phyloP scores from a whole-genome alignment of 306 rosid genomes.

The Notholithocarpus densiflorus region DNA sequence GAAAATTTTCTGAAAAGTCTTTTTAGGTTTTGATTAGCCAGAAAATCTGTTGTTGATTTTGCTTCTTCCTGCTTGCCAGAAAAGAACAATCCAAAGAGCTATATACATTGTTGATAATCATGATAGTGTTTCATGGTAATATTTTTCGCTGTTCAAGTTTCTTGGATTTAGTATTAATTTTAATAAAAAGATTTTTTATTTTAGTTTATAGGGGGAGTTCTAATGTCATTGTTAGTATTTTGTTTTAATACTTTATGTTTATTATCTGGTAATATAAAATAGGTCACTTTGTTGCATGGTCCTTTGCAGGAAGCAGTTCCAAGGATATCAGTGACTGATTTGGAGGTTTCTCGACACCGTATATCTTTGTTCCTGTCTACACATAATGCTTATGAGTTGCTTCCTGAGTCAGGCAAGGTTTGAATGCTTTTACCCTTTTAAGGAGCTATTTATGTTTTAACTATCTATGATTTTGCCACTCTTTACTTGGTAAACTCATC shows the following conservation, averaged over 20 bases:
- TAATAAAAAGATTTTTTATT: neutral
- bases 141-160: neutral
- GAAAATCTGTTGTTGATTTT: neutral
- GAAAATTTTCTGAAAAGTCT: neutral
- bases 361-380: constrained; percentile 61
- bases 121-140: neutral
- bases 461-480: constrained; percentile 8
- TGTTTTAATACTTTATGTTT: neutral
- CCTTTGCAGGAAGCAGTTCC: constrained; percentile 55
- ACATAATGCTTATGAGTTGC: constrained; percentile 67
- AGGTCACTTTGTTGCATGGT: constrained; percentile 26
- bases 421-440: constrained; percentile 38
- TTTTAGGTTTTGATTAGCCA: neutral
- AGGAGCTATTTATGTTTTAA: constrained; percentile 2
- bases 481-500: neutral
- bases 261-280: constrained; percentile 20
- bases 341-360: constrained; percentile 67
- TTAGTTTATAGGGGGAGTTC: neutral
- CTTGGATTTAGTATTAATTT: neutral
- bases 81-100: neutral
- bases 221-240: neutral
- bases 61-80: neutral
- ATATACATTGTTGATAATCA: neutral
- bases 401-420: constrained; percentile 97
- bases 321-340: constrained; percentile 48